Evolutionary conservation across 805 yeast genomes (phyloP).

Genomic region (Torulaspora franciscae): DNA sequence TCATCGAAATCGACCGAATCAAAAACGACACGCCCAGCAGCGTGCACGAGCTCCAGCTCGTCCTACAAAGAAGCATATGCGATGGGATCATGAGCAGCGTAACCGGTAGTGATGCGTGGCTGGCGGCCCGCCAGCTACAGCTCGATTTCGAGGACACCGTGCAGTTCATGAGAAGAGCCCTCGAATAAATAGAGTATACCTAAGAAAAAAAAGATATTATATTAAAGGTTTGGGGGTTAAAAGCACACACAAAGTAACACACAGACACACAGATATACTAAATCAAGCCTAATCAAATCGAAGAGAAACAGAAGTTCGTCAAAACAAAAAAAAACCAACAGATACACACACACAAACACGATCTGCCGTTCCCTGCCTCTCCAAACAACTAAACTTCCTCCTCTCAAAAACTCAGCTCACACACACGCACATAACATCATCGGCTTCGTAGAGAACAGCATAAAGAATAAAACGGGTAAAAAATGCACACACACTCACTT

Average conservation of each 20-base stretch:
- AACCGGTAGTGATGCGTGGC: constrained; percentile 26
- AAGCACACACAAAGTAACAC: constrained; percentile 2
- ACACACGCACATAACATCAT: constrained; percentile 6
- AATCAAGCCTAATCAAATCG: background rate
- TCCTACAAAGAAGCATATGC: constrained; percentile 30
- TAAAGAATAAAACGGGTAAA: constrained; percentile 3
- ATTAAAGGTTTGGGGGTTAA: background rate
- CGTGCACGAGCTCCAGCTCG: constrained; percentile 32
- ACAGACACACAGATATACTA: constrained; percentile 4
- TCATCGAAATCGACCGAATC: constrained; percentile 20
- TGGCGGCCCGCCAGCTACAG: constrained; percentile 28
- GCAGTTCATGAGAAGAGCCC: constrained; percentile 35
- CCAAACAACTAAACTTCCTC: background rate
- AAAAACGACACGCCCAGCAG: constrained; percentile 29
- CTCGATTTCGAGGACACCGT: constrained; percentile 34
- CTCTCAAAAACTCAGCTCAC: background rate
- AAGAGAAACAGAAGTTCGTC: background rate
- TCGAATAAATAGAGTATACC: constrained; percentile 18
- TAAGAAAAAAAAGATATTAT: background rate
- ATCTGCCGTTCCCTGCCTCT: background rate
- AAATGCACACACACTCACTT: constrained; percentile 2
- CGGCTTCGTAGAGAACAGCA: constrained; percentile 2
- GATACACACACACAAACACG: constrained; percentile 5
- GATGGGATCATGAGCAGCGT: constrained; percentile 29
- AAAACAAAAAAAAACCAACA: background rate